Conservation (phyloP, 208 protist genomes). For the Leptomonas pyrrhocoris region DNA sequence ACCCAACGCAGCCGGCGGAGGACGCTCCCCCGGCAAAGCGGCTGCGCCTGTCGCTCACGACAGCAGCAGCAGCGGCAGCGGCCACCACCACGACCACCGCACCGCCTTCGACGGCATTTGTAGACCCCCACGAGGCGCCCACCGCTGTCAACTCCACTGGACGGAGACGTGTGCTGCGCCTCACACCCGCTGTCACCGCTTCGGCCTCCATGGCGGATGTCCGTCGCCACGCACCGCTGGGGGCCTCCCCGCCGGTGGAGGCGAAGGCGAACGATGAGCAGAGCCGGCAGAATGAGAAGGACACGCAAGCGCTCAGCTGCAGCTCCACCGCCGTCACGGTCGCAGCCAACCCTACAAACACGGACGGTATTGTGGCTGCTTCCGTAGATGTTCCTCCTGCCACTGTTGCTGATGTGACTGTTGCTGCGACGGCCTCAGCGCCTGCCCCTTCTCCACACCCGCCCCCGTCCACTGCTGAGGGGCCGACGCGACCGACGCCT, state of each 20-base stretch:
- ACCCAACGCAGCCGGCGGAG: neutral
- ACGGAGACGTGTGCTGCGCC: constrained; percentile 4
- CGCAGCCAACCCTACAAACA: too few relatives aligned
- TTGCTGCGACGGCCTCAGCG: neutral
- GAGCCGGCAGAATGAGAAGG: neutral
- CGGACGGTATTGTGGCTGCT: too few relatives aligned
- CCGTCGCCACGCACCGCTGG: neutral
- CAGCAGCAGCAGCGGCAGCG: neutral
- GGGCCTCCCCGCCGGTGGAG: neutral
- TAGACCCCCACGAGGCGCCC: neutral
- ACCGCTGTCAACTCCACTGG: neutral
- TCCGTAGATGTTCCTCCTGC: neutral
- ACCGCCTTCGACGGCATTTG: neutral
- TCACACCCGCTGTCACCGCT: neutral
- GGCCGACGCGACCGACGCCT: too few relatives aligned
- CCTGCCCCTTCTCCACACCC: neutral
- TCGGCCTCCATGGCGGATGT: neutral
- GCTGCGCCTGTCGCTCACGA: constrained; percentile 17
- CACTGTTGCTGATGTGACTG: too few relatives aligned
- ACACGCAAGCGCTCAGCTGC: neutral
- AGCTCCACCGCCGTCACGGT: neutral
- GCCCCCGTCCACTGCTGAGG: neutral
- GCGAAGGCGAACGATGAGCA: neutral
- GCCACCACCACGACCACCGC: neutral
- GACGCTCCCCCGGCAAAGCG: constrained; percentile 24